Conservation (phyloP, 2,329 filamentous ascomycete species). For the Phoma sp. region DNA sequence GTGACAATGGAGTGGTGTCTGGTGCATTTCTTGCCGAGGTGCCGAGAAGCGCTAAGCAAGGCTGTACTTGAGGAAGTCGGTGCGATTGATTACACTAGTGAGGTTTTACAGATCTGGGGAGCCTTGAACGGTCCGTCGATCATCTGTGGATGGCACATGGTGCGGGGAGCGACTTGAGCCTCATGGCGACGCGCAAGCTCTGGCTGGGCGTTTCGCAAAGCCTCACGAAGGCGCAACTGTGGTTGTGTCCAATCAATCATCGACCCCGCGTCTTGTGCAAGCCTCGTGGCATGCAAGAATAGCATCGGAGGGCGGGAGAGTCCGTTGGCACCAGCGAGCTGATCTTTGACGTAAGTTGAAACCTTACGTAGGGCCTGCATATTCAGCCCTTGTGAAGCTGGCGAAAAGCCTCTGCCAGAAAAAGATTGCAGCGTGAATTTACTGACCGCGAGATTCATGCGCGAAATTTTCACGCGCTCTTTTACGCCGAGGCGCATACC, state of each 20-base stretch:
- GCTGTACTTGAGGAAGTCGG: neutral
- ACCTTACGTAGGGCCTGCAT: neutral
- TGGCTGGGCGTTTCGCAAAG: slow-evolving; percentile 8
- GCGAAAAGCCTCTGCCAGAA: too few species aligned
- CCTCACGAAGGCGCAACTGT: slow-evolving; percentile 3
- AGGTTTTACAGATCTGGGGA: slow-evolving; percentile 4
- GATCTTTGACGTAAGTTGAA: neutral
- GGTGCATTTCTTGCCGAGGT: slow-evolving; percentile 2
- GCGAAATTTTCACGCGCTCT: too few species aligned
- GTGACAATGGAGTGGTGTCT: neutral
- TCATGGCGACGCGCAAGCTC: slow-evolving; percentile 10
- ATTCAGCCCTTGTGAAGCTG: neutral
- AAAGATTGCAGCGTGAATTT: too few species aligned
- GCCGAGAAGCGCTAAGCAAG: slow-evolving; percentile 16
- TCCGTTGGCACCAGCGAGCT: slow-evolving; percentile 1
- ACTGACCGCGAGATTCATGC: too few species aligned
- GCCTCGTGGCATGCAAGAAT: slow-evolving; percentile 5
- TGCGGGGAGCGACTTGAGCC: neutral
- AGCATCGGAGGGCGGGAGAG: slow-evolving; percentile 3
- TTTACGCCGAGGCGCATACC: too few species aligned
- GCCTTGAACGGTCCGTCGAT: neutral
- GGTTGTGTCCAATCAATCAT: neutral
- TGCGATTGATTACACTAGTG: slow-evolving; percentile 4
- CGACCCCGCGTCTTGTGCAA: neutral
- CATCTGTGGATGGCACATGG: neutral